These are phyloP conservation scores for Teunomyces aglyptinius DNA, from an alignment of 805 yeast species.

Conservation along the genomic window DNA sequence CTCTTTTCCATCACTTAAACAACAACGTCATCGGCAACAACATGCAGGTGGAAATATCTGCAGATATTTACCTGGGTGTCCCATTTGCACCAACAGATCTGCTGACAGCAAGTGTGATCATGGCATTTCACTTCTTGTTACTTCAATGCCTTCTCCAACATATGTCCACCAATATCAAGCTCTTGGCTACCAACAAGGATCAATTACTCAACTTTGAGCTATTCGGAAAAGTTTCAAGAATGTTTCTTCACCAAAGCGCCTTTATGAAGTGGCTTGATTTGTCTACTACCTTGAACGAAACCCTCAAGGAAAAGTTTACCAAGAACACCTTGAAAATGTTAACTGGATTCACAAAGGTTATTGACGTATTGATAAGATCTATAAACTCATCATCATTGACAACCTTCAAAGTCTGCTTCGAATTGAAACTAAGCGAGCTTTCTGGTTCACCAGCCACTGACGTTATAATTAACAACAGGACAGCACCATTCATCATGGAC, in stretches of 20 bases:
- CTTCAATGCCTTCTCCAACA: conserved; percentile 26
- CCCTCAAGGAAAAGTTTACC: conserved; percentile 15
- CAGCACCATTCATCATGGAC: conserved; percentile 4
- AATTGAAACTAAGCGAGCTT: conserved; percentile 6
- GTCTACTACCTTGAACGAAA: conserved; percentile 6
- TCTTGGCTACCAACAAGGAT: conserved; percentile 10
- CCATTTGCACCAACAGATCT: conserved; percentile 5
- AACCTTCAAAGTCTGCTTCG: conserved; percentile 5
- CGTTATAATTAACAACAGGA: background rate
- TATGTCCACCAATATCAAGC: conserved; percentile 17
- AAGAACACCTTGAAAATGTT: conserved; percentile 24
- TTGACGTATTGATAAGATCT: conserved; percentile 11
- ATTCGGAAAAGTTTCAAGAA: conserved; percentile 13
- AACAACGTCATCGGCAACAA: conserved; percentile 8
- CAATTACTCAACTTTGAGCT: conserved; percentile 8
- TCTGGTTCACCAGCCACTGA: background rate
- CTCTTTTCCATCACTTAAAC: conserved; percentile 9
- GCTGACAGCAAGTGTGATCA: conserved; percentile 11
- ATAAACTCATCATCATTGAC: background rate
- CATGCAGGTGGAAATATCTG: background rate
- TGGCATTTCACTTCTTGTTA: conserved; percentile 29
- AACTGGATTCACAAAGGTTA: conserved; percentile 24
- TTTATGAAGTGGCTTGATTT: conserved; percentile 22
- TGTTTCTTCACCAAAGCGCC: conserved; percentile 17
- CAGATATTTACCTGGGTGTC: conserved; percentile 9